Evolutionary conservation across 768 basidiomycete genomes (phyloP), one percentile per base, ranked within the genome.

Genomic region (Russula compacta): DNA sequence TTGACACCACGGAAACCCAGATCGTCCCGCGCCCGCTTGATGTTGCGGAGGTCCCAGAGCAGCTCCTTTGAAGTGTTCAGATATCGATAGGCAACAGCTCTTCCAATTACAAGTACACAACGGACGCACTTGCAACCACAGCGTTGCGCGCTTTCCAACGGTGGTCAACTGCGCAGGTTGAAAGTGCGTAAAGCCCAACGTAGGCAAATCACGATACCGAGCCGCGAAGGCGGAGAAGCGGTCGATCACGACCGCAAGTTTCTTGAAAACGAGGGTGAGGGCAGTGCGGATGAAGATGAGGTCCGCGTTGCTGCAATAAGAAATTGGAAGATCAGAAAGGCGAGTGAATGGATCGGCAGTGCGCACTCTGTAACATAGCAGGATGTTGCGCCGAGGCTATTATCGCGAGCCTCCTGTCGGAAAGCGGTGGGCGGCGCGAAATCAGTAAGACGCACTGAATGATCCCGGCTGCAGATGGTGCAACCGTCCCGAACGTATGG

Each of bases 141-240:
- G 76, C 0, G 94, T 97, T 0, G 94, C 86, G 7, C 97, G 84
- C 76, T 99, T 99, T 6, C 97, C 97, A 33, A 99, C 95, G 2
- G 97, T 99, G 0, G 95, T 98, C 61, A 98, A 79, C 75, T 99
- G 97, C 7, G 97, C 97, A 4, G 97, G 95, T 73, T 99, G 97
- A 78, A 94, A 99, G 73, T 99, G 97, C 5, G 97, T 99, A 77
- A 95, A 99, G 1, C 97, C 97, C 36, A 99, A 81, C 0, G 95
- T 93, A 0, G 97, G 94, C 42, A 98, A 82, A 61, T 85, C 90
- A 49, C 85, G 85, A 72, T 98, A 86, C 68, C 94, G 80, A 42
- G 81, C 77, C 7, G 97, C 94, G 65, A 98, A 99, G 2, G 74
- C 69, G 24, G 94, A 80, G 43, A 99, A 82, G 38, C 95, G 87